Evolutionary conservation across 1,284 basidiomycete genomes (phyloP), one percentile per base, ranked within the genome.

Genomic region (Bothia castanella): DNA sequence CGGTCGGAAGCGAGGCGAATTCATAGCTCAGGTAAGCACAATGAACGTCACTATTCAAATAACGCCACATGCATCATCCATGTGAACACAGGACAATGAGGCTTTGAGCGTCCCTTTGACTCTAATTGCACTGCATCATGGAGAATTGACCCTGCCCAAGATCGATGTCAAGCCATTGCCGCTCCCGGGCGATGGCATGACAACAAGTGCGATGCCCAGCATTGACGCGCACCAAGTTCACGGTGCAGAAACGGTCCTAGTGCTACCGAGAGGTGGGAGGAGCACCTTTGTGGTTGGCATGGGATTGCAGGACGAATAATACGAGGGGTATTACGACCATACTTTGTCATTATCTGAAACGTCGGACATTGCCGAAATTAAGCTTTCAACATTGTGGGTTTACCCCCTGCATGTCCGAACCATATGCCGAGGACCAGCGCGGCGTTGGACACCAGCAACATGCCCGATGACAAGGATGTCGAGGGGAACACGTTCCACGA

Each of bases 401-500:
- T 69, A 10, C 74, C 76, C 59, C 74, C 71, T 1, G 75, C 61
- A 52, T 73, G 71, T 38, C 80, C 79, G 47, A 74, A 78, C 78
- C 82, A 89, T 19, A 90, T 62, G 0, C 90, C 90, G 9, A 73
- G 49, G 2, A 94, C 61, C 12, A 93, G 67, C 2, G 77, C 55
- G 0, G 69, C 43, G 62, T 95, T 85, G 23, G 82, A 79, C 10
- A 58, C 61, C 0, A 87, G 68, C 31, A 96, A 70, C 12, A 84
- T 53, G 11, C 67, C 72, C 2, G 92, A 95, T 0, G 89, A 93
- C 3, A 82, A 37, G 0, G 68, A 54, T 1, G 91, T 95, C 0
- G 92, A 89, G 2, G 93, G 93, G 61, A 83, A 94, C 0, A 87
- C 79, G 57, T 92, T 89, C 91, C 93, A 96, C 5, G 88, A 80